Evolutionary conservation across 2,329 filamentous ascomycete species (phyloP).

Genomic region (Juglanconis oblonga): DNA sequence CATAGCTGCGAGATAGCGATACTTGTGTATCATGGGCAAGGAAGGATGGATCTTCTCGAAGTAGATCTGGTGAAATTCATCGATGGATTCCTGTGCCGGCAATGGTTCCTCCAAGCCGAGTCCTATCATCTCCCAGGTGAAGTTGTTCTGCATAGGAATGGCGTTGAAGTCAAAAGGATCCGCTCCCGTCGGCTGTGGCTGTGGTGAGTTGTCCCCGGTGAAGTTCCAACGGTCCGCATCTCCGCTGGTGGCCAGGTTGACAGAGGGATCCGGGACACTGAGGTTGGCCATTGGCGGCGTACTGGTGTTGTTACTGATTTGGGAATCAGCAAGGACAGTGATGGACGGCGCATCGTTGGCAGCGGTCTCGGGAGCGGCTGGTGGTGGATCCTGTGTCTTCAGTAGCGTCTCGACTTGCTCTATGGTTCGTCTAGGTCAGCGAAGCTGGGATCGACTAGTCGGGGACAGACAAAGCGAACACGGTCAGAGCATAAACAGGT

Average conservation of each 20-base stretch:
- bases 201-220: constrained; percentile 48
- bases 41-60: constrained; percentile 89
- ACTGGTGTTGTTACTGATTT: constrained; percentile 31
- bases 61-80: constrained; percentile 83
- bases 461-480: not conserved
- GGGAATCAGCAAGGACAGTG: constrained; percentile 17
- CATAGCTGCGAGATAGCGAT: constrained; percentile 83
- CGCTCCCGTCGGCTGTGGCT: constrained; percentile 37
- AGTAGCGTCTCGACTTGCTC: constrained; percentile 91
- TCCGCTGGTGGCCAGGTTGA: constrained; percentile 44
- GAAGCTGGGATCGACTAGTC: not conserved
- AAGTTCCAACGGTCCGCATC: constrained; percentile 56
- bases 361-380: constrained; percentile 11
- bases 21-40: constrained; percentile 83
- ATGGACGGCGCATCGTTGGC: constrained; percentile 26
- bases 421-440: constrained; percentile 33
- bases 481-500: constrained; percentile 4
- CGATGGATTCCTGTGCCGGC: constrained; percentile 61
- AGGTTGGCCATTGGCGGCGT: constrained; percentile 32
- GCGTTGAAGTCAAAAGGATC: constrained; percentile 60
- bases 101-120: constrained; percentile 58
- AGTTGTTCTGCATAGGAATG: constrained; percentile 53
- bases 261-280: constrained; percentile 42
- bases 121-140: constrained; percentile 76
- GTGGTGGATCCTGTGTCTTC: constrained; percentile 68